These are phyloP conservation scores for Lactuca sativa DNA, from an alignment of 129 eudicot genomes.

Conservation along the genomic window DNA sequence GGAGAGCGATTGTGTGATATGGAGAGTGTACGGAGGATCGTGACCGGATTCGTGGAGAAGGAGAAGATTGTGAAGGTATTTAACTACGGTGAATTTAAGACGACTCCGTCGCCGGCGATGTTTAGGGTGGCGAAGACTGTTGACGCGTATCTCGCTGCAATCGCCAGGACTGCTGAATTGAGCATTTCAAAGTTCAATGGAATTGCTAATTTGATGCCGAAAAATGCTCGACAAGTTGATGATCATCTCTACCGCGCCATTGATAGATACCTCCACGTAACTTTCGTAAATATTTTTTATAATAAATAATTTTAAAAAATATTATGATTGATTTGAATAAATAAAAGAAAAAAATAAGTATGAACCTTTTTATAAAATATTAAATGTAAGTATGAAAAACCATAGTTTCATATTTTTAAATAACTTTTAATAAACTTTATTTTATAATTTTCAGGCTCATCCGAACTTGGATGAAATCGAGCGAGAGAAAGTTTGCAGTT, in stretches of 20 bases:
- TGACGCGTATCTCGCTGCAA: slow-evolving; percentile 69
- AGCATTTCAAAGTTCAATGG: slow-evolving; percentile 78
- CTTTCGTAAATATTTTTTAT: not conserved
- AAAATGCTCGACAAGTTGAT: slow-evolving; percentile 59
- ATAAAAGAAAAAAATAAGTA: too few relatives aligned
- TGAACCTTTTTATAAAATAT: not conserved
- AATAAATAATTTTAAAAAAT: too few relatives aligned
- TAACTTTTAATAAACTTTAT: not conserved
- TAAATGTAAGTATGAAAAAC: not conserved
- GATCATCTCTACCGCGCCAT: slow-evolving; percentile 88
- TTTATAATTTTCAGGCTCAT: slow-evolving; percentile 45
- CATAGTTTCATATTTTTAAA: too few relatives aligned
- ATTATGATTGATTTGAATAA: not conserved
- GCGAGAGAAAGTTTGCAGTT: slow-evolving; percentile 78
- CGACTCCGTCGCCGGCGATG: slow-evolving; percentile 54
- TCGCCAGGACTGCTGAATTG: slow-evolving; percentile 56
- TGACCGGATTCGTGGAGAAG: slow-evolving; percentile 63
- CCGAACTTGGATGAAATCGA: slow-evolving; percentile 79
- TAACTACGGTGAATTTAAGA: slow-evolving; percentile 55
- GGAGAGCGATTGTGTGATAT: slow-evolving; percentile 67
- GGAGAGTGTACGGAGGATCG: slow-evolving; percentile 73
- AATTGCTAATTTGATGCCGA: slow-evolving; percentile 74
- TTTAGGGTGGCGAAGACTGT: slow-evolving; percentile 70
- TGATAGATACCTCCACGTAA: slow-evolving; percentile 73
- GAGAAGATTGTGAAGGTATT: slow-evolving; percentile 72